Conservation (phyloP, 1,284 basidiomycete species). For the Marasmius oreades region DNA sequence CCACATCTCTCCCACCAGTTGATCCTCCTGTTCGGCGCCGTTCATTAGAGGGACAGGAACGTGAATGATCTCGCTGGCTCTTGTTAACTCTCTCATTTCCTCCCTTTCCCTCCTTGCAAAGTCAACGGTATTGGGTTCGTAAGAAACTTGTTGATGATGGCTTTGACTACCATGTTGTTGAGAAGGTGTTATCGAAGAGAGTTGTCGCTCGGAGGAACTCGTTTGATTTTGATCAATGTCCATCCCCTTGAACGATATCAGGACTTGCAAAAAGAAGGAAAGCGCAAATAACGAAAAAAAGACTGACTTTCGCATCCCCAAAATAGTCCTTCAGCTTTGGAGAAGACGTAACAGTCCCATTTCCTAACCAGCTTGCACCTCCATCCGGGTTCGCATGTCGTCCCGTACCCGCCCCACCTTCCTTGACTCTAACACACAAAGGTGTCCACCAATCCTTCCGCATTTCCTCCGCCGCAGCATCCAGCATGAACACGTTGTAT, state of each 20-base stretch:
- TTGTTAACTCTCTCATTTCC: conserved; percentile 87
- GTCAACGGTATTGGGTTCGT: conserved; percentile 58
- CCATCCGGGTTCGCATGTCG: conserved; percentile 14
- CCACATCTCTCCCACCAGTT: conserved; percentile 56
- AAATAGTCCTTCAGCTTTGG: neutral
- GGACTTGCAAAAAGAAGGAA: neutral
- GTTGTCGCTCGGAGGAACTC: neutral
- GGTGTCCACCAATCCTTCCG: conserved; percentile 38
- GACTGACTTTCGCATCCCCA: neutral
- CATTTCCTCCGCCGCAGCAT: conserved; percentile 53
- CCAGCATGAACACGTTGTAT: conserved; percentile 88
- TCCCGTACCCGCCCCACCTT: conserved; percentile 29
- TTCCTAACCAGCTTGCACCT: neutral
- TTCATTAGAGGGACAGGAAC: conserved; percentile 26
- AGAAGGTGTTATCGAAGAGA: conserved; percentile 6
- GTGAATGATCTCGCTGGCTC: conserved; percentile 75
- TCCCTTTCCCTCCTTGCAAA: conserved; percentile 80
- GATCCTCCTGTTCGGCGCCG: conserved; percentile 17
- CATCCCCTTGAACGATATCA: neutral
- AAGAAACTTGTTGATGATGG: neutral
- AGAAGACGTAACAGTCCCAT: neutral
- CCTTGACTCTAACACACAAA: conserved; percentile 43
- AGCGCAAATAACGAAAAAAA: neutral
- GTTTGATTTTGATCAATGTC: neutral
- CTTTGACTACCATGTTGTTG: conserved; percentile 9